Conservation (phyloP, 2,329 filamentous ascomycete genomes). For the Mycogone perniciosa region DNA sequence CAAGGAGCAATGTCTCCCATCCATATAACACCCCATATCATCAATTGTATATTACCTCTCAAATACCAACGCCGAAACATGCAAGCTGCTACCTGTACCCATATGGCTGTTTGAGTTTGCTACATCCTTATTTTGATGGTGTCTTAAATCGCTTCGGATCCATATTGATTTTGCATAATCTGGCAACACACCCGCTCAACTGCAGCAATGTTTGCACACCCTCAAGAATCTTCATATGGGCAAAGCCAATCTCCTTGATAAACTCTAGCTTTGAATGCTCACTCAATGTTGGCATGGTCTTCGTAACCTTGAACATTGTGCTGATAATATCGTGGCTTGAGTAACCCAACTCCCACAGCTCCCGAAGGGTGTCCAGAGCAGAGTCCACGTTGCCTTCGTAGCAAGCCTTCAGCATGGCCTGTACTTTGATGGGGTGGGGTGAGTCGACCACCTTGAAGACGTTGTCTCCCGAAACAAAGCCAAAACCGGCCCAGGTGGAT, state of each 20-base stretch:
- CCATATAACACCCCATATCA: constrained; percentile 7
- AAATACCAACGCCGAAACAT: constrained; percentile 30
- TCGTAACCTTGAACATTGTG: constrained; percentile 98
- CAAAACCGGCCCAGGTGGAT: constrained; percentile 86
- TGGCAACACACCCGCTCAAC: constrained; percentile 83
- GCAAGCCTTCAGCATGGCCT: constrained; percentile 97
- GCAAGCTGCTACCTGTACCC: constrained; percentile 16
- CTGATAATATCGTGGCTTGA: constrained; percentile 98
- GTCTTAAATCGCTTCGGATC: constrained; percentile 70
- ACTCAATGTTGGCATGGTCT: constrained; percentile 84
- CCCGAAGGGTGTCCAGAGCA: constrained; percentile 77
- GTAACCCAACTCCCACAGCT: constrained; percentile 92
- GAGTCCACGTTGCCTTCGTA: constrained; percentile 86
- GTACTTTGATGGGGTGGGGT: constrained; percentile 95
- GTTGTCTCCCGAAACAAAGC: constrained; percentile 95
- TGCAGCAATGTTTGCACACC: constrained; percentile 93
- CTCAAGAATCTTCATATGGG: constrained; percentile 98
- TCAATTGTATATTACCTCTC: constrained; percentile 7
- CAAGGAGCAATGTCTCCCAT: background rate
- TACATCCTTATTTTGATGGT: constrained; percentile 26
- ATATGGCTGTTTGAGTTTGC: constrained; percentile 3
- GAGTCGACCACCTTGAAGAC: constrained; percentile 97
- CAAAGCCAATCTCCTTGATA: constrained; percentile 97
- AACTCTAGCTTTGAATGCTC: constrained; percentile 97
- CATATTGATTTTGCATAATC: constrained; percentile 95